Base-by-base conservation (phyloP, 306 rosid genomes). In the Coriaria nepalensis region DNA sequence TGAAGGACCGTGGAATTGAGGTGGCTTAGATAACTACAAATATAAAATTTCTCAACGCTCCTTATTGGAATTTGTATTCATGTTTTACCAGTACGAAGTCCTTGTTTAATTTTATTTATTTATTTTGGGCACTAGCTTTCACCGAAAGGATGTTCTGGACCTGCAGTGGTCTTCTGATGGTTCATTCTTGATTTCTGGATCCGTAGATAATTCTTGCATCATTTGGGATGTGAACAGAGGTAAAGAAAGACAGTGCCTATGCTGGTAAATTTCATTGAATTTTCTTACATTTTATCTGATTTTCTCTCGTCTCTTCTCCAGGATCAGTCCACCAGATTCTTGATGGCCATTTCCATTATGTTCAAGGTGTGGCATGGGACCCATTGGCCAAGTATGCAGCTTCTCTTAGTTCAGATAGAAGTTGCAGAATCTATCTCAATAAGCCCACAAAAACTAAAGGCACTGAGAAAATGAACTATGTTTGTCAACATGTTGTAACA, bases 291-390 rank as follows among this genome's bases (percentile, higher is more conserved):
- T 32, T 40, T 33, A 35, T 45, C 67, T 57, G 12, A 65, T 56
- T 46, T 37, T 34, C 8, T 40, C 12, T 53, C 7, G 40, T 63
- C 63, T 13, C 40, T 50, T 40, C 62, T 54, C 63, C 72, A 85
- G 98, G 95, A 44, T 85, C 76, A 56, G 87, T 79, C 48, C 79
- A 77, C 68, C 95, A 90, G 69, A 81, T 79, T 7, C 72, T 90
- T 72, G 94, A 90, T 46, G 52, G 78, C 56, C 95, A 90, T 66
- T 77, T 62, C 53, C 94, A 90, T 76, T 90, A 90, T 71, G 98
- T 81, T 75, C 98, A 90, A 68, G 98, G 95, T 64, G 95, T 90
- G 49, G 92, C 98, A 37, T 85, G 90, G 94, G 97, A 84, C 61
- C 97, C 97, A 40, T 66, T 74, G 47, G 79, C 75, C 50, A 70